phyloP scores from a whole-genome alignment of 768 basidiomycete species.

The Suillus plorans region DNA sequence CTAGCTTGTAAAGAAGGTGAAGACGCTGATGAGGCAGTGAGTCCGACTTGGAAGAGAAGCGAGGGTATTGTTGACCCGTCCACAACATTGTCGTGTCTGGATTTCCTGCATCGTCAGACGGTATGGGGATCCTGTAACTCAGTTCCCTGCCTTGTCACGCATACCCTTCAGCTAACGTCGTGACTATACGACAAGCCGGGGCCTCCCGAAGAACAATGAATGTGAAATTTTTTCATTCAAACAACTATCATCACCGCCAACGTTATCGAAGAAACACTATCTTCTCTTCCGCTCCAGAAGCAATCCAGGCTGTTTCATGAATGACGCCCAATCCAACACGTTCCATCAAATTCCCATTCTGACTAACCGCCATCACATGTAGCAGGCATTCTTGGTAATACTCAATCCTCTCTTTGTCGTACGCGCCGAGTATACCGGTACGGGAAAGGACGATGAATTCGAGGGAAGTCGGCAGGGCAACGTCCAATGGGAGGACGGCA shows the following conservation, averaged over 20 bases:
- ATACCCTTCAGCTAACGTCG: not conserved
- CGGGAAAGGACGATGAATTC: conserved; percentile 24
- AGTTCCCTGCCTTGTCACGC: not conserved
- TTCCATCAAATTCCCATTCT: conserved; percentile 12
- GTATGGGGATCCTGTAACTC: not conserved
- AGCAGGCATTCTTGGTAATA: conserved; percentile 18
- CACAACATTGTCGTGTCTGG: not conserved
- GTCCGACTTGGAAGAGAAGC: not conserved
- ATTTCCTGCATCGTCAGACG: not conserved
- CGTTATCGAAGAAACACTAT: not conserved
- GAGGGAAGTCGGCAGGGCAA: conserved; percentile 8
- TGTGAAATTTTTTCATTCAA: not conserved
- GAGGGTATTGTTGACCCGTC: not conserved
- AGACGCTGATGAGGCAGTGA: not conserved
- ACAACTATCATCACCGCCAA: not conserved
- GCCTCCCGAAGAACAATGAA: not conserved
- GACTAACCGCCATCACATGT: conserved; percentile 22
- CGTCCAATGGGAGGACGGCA: conserved; percentile 17
- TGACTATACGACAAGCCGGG: not conserved
- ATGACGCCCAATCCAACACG: conserved; percentile 23
- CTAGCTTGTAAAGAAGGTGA: not conserved
- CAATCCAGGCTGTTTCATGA: conserved; percentile 19
- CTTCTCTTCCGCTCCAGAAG: not conserved
- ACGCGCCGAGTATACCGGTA: conserved; percentile 4
- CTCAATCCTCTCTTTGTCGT: conserved; percentile 4